phyloP scores from a whole-genome alignment of 1,139 yeast species.

The Meyerozyma guilliermondii region DNA sequence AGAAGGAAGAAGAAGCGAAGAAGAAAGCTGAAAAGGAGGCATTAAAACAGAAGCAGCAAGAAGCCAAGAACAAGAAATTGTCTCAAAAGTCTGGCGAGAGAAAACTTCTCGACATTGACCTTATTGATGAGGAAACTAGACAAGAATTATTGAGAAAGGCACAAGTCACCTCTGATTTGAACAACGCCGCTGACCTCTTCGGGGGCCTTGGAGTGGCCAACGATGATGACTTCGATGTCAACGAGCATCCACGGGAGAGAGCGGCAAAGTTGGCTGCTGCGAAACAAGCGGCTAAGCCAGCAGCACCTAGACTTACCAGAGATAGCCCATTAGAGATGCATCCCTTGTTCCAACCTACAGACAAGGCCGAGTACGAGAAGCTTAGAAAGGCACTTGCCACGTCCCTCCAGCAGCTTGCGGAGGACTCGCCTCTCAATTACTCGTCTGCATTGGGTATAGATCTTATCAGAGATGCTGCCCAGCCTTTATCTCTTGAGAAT shows the following conservation, averaged over 20 bases:
- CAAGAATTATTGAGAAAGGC: slow-evolving; percentile 72
- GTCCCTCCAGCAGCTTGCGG: slow-evolving; percentile 59
- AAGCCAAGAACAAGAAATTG: slow-evolving; percentile 25
- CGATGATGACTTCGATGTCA: slow-evolving; percentile 36
- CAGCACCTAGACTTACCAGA: slow-evolving; percentile 37
- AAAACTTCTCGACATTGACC: slow-evolving; percentile 50
- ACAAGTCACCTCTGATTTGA: slow-evolving; percentile 79
- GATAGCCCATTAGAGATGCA: slow-evolving; percentile 70
- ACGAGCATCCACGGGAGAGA: slow-evolving; percentile 64
- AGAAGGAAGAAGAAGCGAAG: slow-evolving; percentile 36
- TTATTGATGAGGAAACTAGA: slow-evolving; percentile 53
- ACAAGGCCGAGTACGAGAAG: slow-evolving; percentile 77
- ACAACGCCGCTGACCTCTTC: slow-evolving; percentile 88
- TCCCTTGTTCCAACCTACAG: slow-evolving; percentile 75
- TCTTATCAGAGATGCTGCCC: slow-evolving; percentile 75
- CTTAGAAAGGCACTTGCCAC: slow-evolving; percentile 75
- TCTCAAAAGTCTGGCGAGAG: slow-evolving; percentile 27
- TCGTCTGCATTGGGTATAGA: slow-evolving; percentile 76
- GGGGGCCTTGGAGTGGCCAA: slow-evolving; percentile 74
- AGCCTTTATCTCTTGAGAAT: slow-evolving; percentile 77
- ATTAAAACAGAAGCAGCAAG: slow-evolving; percentile 36
- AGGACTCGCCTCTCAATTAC: slow-evolving; percentile 62
- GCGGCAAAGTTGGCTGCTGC: slow-evolving; percentile 50
- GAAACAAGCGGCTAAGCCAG: slow-evolving; percentile 31
- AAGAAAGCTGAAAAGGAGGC: slow-evolving; percentile 38